A percentile compares a stretch with the other conserved stretches of the same genome.
phyloP scores from a whole-genome alignment of 1,284 basidiomycete species.

The Moesziomyces aphidis region DNA sequence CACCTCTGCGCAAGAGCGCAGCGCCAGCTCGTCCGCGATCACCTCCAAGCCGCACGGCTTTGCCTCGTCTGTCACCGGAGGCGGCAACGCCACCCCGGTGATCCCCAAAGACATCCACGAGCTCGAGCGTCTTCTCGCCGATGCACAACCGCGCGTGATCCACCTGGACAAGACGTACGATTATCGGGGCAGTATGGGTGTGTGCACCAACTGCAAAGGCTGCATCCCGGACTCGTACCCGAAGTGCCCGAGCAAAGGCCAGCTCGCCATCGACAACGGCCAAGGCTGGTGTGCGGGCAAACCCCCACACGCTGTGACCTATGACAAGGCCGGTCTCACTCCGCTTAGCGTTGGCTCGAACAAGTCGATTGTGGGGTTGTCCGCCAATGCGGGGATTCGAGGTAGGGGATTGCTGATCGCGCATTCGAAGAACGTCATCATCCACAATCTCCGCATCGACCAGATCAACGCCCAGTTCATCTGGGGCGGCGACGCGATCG shows the following conservation, averaged over 20 bases:
- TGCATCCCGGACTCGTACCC: constrained; percentile 51
- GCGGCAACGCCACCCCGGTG: constrained; percentile 64
- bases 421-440: constrained; percentile 64
- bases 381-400: constrained; percentile 64
- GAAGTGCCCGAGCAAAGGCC: constrained; percentile 64
- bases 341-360: constrained; percentile 16
- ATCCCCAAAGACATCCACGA: constrained; percentile 65
- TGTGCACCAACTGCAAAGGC: constrained; percentile 60
- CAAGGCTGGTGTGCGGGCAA: constrained; percentile 65
- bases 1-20: no score
- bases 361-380: constrained; percentile 37
- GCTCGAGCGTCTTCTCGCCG: constrained; percentile 65
- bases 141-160: constrained; percentile 66
- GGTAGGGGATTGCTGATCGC: constrained; percentile 49
- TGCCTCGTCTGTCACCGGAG: constrained; percentile 68
- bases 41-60: constrained; percentile 37
- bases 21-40: background rate
- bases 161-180: constrained; percentile 67
- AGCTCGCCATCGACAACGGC: constrained; percentile 64
- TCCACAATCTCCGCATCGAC: constrained; percentile 67
- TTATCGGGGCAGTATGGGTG: constrained; percentile 58
- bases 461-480: constrained; percentile 33
- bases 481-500: constrained; percentile 61
- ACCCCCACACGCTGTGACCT: constrained; percentile 17
- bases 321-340: constrained; percentile 54